Percentiles rank a stretch among this genome's conserved stretches.
These are phyloP conservation scores for Suillus subalutaceus DNA, from an alignment of 768 basidiomycete genomes.

Conservation along the genomic window DNA sequence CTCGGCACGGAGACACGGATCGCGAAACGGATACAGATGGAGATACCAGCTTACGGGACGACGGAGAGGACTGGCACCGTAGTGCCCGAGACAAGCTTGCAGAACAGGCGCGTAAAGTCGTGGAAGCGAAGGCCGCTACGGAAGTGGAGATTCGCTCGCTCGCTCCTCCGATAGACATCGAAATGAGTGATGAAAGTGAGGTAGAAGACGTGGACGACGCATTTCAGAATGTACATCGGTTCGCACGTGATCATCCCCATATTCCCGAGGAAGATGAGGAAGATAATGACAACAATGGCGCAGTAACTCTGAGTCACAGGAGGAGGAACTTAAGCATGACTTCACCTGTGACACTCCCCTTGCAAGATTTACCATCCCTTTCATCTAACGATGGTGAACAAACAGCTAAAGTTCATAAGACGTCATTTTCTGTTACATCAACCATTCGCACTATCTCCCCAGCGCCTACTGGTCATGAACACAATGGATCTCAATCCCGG, in stretches of 20 bases:
- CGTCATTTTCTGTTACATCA: conserved; percentile 17
- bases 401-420: conserved; percentile 21
- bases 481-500: conserved; percentile 20
- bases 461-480: neutral
- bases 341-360: conserved; percentile 39
- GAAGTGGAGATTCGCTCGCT: conserved; percentile 50
- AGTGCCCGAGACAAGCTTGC: conserved; percentile 68
- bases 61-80: conserved; percentile 65
- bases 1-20: conserved; percentile 54
- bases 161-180: conserved; percentile 71
- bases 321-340: conserved; percentile 24
- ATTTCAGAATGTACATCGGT: conserved; percentile 38
- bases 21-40: conserved; percentile 53
- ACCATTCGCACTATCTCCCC: conserved; percentile 18
- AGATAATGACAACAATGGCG: conserved; percentile 36
- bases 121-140: conserved; percentile 42
- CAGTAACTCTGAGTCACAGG: conserved; percentile 27
- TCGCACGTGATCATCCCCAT: conserved; percentile 54
- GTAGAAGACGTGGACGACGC: conserved; percentile 55
- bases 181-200: conserved; percentile 83
- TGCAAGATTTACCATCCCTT: conserved; percentile 17
- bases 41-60: conserved; percentile 48
- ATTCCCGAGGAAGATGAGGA: conserved; percentile 77
- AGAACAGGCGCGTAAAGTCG: conserved; percentile 63
- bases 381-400: conserved; percentile 16